Percentiles rank a stretch among this genome's conserved stretches.
phyloP scores from a whole-genome alignment of 2,329 filamentous ascomycete genomes.

The Nigrospora osmanthi region DNA sequence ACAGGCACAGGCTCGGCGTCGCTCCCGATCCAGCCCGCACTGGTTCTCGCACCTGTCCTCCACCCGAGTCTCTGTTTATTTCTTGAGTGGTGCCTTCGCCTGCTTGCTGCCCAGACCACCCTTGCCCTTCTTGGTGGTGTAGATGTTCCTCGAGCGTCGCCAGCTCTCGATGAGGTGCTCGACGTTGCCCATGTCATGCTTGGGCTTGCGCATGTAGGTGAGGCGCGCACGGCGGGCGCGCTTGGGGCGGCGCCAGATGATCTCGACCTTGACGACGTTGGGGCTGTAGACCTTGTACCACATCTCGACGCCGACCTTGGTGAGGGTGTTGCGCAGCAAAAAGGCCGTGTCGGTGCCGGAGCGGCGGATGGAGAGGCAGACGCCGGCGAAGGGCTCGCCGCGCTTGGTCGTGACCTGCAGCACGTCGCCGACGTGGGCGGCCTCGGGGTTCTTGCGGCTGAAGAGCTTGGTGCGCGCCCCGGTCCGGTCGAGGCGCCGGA shows the following conservation, averaged over 20 bases:
- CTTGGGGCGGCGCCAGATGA: slow-evolving; percentile 81
- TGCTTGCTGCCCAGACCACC: not conserved
- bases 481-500: slow-evolving; percentile 72
- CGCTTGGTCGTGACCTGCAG: slow-evolving; percentile 76
- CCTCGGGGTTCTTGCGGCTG: slow-evolving; percentile 66
- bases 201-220: slow-evolving; percentile 83
- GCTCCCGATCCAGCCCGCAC: too few species aligned
- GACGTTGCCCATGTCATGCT: slow-evolving; percentile 81
- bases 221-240: slow-evolving; percentile 79
- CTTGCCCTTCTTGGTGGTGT: slow-evolving; percentile 16
- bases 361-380: slow-evolving; percentile 78
- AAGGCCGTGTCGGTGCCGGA: slow-evolving; percentile 86
- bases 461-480: slow-evolving; percentile 79
- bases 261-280: slow-evolving; percentile 82
- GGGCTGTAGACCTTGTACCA: slow-evolving; percentile 95
- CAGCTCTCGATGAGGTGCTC: slow-evolving; percentile 68
- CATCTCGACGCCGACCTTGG: slow-evolving; percentile 87
- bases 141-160: slow-evolving; percentile 30
- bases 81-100: too few species aligned
- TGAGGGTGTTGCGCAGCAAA: slow-evolving; percentile 77
- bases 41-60: too few species aligned
- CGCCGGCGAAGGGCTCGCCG: slow-evolving; percentile 84
- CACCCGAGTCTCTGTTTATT: too few species aligned
- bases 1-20: too few species aligned
- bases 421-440: slow-evolving; percentile 80